phyloP scores from a whole-genome alignment of 768 basidiomycete genomes.

The Favolaschia claudopus region DNA sequence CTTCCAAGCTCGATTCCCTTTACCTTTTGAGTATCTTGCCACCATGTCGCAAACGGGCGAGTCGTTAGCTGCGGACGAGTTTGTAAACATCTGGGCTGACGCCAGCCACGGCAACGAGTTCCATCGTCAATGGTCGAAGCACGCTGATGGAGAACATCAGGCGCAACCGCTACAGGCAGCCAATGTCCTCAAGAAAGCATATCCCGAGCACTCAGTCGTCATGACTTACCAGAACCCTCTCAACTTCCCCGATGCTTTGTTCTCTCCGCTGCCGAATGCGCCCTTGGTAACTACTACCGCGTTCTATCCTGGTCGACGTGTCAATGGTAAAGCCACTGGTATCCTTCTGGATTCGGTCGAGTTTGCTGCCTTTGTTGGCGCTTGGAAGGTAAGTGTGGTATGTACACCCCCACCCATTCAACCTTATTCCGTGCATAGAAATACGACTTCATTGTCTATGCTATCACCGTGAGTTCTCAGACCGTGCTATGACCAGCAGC shows the following conservation, averaged over 20 bases:
- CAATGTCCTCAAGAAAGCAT: conserved; percentile 60
- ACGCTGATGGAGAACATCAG: conserved; percentile 60
- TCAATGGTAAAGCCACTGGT: conserved; percentile 54
- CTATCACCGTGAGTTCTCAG: conserved; percentile 50
- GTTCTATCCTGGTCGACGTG: conserved; percentile 58
- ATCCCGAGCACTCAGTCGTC: conserved; percentile 69
- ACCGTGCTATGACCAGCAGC: not conserved
- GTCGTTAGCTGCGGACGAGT: conserved; percentile 46
- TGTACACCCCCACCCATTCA: not conserved
- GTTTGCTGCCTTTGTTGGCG: conserved; percentile 60
- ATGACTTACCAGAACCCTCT: conserved; percentile 60
- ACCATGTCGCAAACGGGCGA: too few relatives aligned
- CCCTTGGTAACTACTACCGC: conserved; percentile 57
- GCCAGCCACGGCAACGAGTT: conserved; percentile 43
- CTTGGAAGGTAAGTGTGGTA: conserved; percentile 65
- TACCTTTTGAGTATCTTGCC: too few relatives aligned
- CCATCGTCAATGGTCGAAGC: conserved; percentile 52
- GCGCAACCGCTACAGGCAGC: conserved; percentile 52
- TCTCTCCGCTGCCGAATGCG: conserved; percentile 53
- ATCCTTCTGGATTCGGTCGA: conserved; percentile 57
- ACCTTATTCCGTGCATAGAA: conserved; percentile 42
- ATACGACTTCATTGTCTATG: conserved; percentile 63
- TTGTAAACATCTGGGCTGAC: conserved; percentile 54
- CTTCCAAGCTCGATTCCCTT: not conserved
- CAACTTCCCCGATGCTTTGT: conserved; percentile 55